Base-by-base conservation (phyloP, 148 eudicot species). In the Rhododendron kiyosumense region DNA sequence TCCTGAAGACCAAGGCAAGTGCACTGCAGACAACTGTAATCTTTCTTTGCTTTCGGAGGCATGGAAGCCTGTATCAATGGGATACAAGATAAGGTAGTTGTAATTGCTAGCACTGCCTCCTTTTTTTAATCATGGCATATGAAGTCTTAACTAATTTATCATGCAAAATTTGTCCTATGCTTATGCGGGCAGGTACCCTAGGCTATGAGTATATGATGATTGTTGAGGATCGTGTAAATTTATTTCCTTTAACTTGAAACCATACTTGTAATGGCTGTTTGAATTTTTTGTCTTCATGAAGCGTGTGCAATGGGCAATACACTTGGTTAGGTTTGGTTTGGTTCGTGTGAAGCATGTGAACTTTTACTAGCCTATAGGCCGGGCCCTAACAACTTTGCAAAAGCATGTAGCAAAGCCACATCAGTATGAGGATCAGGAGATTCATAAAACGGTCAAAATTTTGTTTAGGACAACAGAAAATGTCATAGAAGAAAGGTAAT, bases 51-150 rank as follows among this genome's bases (percentile, higher is more conserved):
- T 96, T 92, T 83, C 87, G 73, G 96, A 96, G 86, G 98, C 99
- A 59, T 95, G 99, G 99, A 93, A 93, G 86, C 99, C 99, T 84
- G 84, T 95, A 12, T 92, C 98, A 71, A 89, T 96, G 96, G 99
- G 98, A 49, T 87, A 91, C 90, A 95, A 96, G 89, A 92, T 85
- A 91, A 96, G 98, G 99, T 95, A 92, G 22, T 76, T 81, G 2
- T 67, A 38, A 24, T 38, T 46, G 51, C 17, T n/a, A 52, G 48
- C 71, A 26, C 7, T 12, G 17, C n/a, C 73, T 24, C 67, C 71
- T 1, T 49, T 65, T n/a, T 80, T 67, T 69, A 30, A 49, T 24
- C 76, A 59, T 65, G 79, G 43, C 85, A 22, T 48, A 85, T n/a
- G 51, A 81, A 38, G 10, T 73, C 54, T 46, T 48, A 78, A 52